Evolutionary conservation across 768 basidiomycete genomes (phyloP).

Genomic region (Leccinum uliginosum): DNA sequence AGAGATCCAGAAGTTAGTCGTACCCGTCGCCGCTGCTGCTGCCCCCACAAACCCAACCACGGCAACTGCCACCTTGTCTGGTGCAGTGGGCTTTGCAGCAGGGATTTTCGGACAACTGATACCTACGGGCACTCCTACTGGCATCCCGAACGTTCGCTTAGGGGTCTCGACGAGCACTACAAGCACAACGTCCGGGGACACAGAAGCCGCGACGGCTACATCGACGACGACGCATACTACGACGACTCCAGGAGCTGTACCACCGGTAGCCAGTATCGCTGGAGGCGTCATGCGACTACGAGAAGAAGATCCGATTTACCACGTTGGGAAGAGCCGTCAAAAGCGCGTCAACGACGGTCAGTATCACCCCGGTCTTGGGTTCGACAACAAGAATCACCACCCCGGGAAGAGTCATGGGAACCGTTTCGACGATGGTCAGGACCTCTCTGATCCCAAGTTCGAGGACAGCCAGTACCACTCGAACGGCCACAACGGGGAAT

Average conservation of each 20-base stretch:
- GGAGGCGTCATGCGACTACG: not conserved
- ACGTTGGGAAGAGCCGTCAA: not conserved
- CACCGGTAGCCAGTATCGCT: not conserved
- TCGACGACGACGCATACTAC: not conserved
- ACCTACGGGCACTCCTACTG: not conserved
- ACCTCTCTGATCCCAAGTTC: slow-evolving; percentile 8
- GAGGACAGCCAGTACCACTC: not conserved
- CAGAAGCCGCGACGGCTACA: not conserved
- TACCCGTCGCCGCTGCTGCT: not conserved
- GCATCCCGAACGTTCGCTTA: not conserved
- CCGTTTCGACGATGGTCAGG: slow-evolving; percentile 12
- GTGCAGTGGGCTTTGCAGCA: not conserved
- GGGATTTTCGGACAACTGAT: not conserved
- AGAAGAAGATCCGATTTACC: not conserved
- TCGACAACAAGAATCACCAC: slow-evolving; percentile 7
- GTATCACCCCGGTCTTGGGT: slow-evolving; percentile 5
- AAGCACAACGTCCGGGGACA: not conserved
- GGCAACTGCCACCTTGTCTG: not conserved
- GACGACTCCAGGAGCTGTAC: not conserved
- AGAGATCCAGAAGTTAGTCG: not conserved
- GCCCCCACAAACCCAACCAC: not conserved
- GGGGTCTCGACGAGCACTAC: not conserved
- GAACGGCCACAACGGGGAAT: not conserved
- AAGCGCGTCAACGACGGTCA: slow-evolving; percentile 11
- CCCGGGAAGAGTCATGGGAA: not conserved